Conservation (phyloP, 73 alveolate species). For the Tetrahymena elliotti region DNA sequence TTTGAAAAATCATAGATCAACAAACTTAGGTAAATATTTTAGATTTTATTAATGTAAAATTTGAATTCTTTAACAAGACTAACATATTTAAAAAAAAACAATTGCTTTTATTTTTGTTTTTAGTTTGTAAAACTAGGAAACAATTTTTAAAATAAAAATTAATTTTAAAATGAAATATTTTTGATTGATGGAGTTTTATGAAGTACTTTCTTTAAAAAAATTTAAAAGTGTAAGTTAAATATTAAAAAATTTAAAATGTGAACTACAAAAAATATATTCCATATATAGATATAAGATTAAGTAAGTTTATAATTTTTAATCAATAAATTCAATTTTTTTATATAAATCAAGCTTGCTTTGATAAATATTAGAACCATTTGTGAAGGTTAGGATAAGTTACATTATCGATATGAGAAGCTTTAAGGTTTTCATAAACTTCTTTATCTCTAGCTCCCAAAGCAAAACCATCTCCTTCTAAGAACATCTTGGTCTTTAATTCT, state of each 20-base stretch:
- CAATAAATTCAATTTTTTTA: neutral
- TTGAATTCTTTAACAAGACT: no score
- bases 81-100: no score
- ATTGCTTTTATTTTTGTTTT: no score
- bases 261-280: neutral
- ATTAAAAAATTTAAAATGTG: neutral
- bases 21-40: no score
- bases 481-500: slow-evolving; percentile 30
- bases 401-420: neutral
- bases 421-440: slow-evolving; percentile 5
- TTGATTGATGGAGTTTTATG: no score
- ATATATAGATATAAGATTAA: neutral
- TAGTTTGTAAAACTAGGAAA: no score
- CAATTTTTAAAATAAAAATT: no score
- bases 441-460: slow-evolving; percentile 20
- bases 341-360: neutral
- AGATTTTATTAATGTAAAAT: no score
- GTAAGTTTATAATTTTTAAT: neutral
- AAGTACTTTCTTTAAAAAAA: no score
- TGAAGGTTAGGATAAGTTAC: neutral
- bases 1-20: no score
- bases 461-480: slow-evolving; percentile 34
- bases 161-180: no score
- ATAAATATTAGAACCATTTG: neutral
- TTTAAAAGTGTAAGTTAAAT: neutral